These are phyloP conservation scores for Teunomyces funiuensis DNA, from an alignment of 805 yeast genomes.

Conservation along the genomic window DNA sequence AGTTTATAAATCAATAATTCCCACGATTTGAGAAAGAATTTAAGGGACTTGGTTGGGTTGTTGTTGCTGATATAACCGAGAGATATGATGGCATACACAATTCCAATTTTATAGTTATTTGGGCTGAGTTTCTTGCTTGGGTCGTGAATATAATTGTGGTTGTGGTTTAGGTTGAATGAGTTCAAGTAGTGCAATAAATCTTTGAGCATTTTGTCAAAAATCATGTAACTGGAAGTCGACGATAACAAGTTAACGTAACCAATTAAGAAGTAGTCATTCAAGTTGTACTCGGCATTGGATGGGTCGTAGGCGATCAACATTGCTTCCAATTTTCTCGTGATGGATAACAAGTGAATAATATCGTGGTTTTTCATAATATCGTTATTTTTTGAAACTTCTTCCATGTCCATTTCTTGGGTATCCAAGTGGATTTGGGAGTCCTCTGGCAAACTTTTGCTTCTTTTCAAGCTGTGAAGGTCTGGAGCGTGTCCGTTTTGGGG, in stretches of 20 bases:
- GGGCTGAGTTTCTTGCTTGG: slow-evolving; percentile 11
- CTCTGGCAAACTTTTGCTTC: slow-evolving; percentile 4
- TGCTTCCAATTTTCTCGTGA: slow-evolving; percentile 26
- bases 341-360: slow-evolving; percentile 28
- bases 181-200: slow-evolving; percentile 25
- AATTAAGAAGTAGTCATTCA: slow-evolving; percentile 30
- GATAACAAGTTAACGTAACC: slow-evolving; percentile 27
- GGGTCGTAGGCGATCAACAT: slow-evolving; percentile 14
- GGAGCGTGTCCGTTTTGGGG: neutral
- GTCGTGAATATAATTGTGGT: slow-evolving; percentile 5
- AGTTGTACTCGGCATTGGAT: slow-evolving; percentile 10
- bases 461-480: slow-evolving; percentile 5
- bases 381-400: neutral
- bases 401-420: neutral
- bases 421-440: neutral
- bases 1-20: slow-evolving; percentile 32
- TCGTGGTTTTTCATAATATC: slow-evolving; percentile 14
- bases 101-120: slow-evolving; percentile 36
- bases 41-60: slow-evolving; percentile 31
- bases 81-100: slow-evolving; percentile 45
- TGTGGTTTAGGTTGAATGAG: slow-evolving; percentile 13
- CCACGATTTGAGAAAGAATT: slow-evolving; percentile 48
- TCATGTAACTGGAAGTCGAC: slow-evolving; percentile 12
- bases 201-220: slow-evolving; percentile 20
- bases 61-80: slow-evolving; percentile 37